Conservation (phyloP, 1,284 basidiomycete genomes). For the Austroboletus novae-zelandiae region DNA sequence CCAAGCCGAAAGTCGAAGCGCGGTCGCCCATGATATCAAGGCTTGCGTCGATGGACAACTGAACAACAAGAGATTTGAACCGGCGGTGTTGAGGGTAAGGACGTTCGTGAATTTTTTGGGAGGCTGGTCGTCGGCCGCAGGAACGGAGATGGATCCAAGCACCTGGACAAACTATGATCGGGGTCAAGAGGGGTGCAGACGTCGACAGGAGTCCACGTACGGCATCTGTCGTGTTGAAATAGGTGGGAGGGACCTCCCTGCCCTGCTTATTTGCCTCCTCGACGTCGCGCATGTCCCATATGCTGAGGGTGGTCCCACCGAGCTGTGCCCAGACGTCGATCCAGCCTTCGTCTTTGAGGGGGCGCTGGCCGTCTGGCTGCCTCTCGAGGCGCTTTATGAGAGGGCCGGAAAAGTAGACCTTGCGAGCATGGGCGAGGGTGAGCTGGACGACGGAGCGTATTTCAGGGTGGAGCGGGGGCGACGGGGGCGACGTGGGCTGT, state of each 20-base stretch:
- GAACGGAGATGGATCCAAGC: slow-evolving; percentile 67
- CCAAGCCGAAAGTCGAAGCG: slow-evolving; percentile 89
- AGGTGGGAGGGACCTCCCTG: slow-evolving; percentile 80
- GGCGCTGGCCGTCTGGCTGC: slow-evolving; percentile 71
- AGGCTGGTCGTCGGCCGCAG: slow-evolving; percentile 46
- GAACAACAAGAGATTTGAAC: slow-evolving; percentile 88
- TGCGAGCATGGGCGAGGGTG: slow-evolving; percentile 68
- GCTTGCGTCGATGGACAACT: slow-evolving; percentile 73
- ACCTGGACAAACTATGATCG: slow-evolving; percentile 64
- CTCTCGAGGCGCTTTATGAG: slow-evolving; percentile 71
- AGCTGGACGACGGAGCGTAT: slow-evolving; percentile 73
- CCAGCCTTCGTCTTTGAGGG: slow-evolving; percentile 82
- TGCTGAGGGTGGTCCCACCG: slow-evolving; percentile 87
- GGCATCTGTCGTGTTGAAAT: slow-evolving; percentile 85
- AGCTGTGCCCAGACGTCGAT: slow-evolving; percentile 91
- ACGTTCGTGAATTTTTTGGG: slow-evolving; percentile 71
- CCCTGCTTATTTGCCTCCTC: slow-evolving; percentile 79
- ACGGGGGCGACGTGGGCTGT: slow-evolving; percentile 14
- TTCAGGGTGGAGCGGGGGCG: slow-evolving; percentile 65
- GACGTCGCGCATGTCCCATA: slow-evolving; percentile 87
- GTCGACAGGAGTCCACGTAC: slow-evolving; percentile 44
- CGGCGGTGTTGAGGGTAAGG: slow-evolving; percentile 92
- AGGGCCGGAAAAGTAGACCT: slow-evolving; percentile 81
- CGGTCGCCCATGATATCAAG: slow-evolving; percentile 88
- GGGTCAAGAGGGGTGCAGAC: slow-evolving; percentile 5